Evolutionary conservation across 1,284 basidiomycete genomes (phyloP), one percentile per base, ranked within the genome.

Genomic region (Moesziomyces globuligerus): DNA sequence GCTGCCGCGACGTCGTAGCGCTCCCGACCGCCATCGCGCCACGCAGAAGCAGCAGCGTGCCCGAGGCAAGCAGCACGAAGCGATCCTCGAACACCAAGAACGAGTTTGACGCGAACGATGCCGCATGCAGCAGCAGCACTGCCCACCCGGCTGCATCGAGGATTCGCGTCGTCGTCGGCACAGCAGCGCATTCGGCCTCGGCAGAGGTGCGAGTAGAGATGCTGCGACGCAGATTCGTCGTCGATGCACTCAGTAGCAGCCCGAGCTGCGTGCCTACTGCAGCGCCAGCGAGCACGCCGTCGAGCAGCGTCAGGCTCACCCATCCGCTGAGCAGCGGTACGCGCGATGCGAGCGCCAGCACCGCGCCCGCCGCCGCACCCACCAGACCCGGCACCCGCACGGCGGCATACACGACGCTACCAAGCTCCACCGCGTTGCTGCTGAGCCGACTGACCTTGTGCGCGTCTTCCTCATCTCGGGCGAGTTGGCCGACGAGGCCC

Each of bases 61-160:
- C 86, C 23, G 87, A 83, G 0, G 51, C n/a, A 17, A 66, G 44
- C 4, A 66, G 51, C 7, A 91, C 86, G 49, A 93, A 85, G 32
- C 87, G 87, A 81, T 98, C 94, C 86, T 98, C 96, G 91, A 93
- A 97, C 81, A 98, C 88, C 28, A 91, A 91, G 84, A 92, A 96
- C 0, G 93, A 96, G 84, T 98, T 98, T 23, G 73, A 76, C 3
- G 74, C 78, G 42, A 80, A 79, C 4, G 71, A 34, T n/a, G 38
- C 48, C 0, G 78, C 65, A 37, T 81, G 78, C 10, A 76, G 24
- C 25, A 68, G 17, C 13, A 68, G 39, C 2, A 70, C 23, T 13
- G 48, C 7, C 41, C 56, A 44, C 23, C 74, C 74, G 4, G 58
- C 40, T 3, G 25, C 26, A 20, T 53, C 41, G 24, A 74, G 50